Conservation (phyloP, 1,284 basidiomycete species). For the Phellinidium pouzarii region DNA sequence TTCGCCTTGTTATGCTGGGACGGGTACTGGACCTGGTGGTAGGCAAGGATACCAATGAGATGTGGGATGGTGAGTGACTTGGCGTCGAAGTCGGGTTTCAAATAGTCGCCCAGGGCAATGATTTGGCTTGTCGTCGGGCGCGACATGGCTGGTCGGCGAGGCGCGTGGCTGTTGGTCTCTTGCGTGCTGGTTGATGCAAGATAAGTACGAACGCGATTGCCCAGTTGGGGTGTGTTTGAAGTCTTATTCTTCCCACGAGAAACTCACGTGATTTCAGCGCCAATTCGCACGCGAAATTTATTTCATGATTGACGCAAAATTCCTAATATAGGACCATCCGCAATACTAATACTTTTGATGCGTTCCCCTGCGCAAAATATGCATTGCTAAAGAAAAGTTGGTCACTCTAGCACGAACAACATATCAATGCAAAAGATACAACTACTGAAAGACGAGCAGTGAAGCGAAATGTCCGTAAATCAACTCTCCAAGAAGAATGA, state of each 20-base stretch:
- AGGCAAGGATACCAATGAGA: conserved; percentile 73
- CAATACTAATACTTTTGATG: background rate
- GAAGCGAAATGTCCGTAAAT: background rate
- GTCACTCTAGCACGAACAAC: background rate
- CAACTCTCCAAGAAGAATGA: background rate
- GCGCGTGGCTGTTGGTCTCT: background rate
- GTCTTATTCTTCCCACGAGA: background rate
- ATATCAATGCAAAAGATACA: background rate
- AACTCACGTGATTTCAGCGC: background rate
- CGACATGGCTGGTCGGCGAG: conserved; percentile 45
- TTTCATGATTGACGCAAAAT: too few relatives aligned
- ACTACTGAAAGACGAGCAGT: background rate
- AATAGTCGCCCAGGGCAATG: conserved; percentile 70
- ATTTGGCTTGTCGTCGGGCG: conserved; percentile 66
- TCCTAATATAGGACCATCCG: too few relatives aligned
- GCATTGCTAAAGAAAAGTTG: background rate
- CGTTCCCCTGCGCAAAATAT: background rate
- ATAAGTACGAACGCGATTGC: background rate
- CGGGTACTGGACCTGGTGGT: conserved; percentile 75
- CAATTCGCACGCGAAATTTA: too few relatives aligned
- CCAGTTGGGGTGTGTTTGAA: background rate
- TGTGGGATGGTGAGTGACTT: conserved; percentile 73
- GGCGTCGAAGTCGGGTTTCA: conserved; percentile 81
- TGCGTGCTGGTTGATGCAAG: background rate
- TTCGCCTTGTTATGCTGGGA: conserved; percentile 82